Evolutionary conservation across 352 stramenopile species (phyloP).

Genomic region (Phytophthora sojae): DNA sequence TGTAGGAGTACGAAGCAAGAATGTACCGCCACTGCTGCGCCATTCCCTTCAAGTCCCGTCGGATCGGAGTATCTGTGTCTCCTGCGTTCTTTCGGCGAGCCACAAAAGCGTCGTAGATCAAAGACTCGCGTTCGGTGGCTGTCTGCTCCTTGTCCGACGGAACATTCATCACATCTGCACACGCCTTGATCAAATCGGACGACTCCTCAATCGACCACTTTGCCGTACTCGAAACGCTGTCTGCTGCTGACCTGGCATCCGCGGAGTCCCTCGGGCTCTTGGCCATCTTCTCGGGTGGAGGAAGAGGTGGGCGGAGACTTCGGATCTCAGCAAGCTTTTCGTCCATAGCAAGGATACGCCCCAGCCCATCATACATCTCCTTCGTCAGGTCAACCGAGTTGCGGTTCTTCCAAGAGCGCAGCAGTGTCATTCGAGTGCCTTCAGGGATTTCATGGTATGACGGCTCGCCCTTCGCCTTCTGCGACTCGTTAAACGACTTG

Average conservation of each 20-base stretch:
- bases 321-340: constrained; percentile 32
- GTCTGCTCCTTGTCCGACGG: constrained; percentile 30
- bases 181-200: constrained; percentile 47
- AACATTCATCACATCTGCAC: constrained; percentile 48
- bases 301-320: constrained; percentile 26
- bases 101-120: constrained; percentile 50
- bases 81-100: constrained; percentile 33
- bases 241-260: constrained; percentile 9
- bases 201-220: constrained; percentile 48
- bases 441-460: constrained; percentile 39
- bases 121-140: constrained; percentile 35
- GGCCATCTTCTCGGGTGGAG: constrained; percentile 19
- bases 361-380: constrained; percentile 42
- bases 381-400: constrained; percentile 51
- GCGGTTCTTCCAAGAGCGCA: constrained; percentile 51
- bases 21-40: constrained; percentile 50
- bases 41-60: constrained; percentile 41
- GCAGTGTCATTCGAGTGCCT: constrained; percentile 29
- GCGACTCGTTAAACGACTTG: constrained; percentile 41
- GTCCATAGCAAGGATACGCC: constrained; percentile 44
- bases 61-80: constrained; percentile 28
- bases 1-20: constrained; percentile 51
- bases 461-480: constrained; percentile 38
- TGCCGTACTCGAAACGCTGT: constrained; percentile 22
- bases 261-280: constrained; percentile 13